These are phyloP conservation scores for Pilaira anomala DNA, from an alignment of 192 early-diverging fungal genomes.

Conservation along the genomic window DNA sequence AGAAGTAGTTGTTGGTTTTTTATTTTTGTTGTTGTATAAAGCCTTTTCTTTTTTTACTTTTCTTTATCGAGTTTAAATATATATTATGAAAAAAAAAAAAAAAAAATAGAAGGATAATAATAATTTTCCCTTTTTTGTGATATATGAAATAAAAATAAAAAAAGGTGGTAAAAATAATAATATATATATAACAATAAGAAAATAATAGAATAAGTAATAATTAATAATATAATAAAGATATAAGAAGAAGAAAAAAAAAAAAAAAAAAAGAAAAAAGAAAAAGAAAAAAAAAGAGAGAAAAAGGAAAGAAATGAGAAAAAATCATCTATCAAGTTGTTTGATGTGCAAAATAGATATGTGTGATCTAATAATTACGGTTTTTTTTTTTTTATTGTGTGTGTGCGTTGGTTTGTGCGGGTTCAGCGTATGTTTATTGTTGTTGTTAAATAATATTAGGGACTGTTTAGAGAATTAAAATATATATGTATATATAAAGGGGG, in stretches of 20 bases:
- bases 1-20: too few relatives aligned
- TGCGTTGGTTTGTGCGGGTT: too few relatives aligned
- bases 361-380: not conserved
- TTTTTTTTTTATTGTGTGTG: too few relatives aligned
- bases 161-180: conserved; percentile 5
- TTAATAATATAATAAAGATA: conserved; percentile 11
- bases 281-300: not conserved
- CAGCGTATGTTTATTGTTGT: not conserved
- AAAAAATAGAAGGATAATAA: not conserved
- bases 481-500: not conserved
- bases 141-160: not conserved
- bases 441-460: not conserved
- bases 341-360: too few relatives aligned
- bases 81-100: not conserved
- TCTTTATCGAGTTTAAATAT: too few relatives aligned
- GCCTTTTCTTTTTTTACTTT: too few relatives aligned
- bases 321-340: not conserved
- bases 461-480: conserved; percentile 5
- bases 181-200: not conserved
- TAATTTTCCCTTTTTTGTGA: not conserved
- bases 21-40: too few relatives aligned
- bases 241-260: not conserved
- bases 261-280: not conserved
- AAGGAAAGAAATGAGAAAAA: not conserved
- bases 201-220: not conserved